Evolutionary conservation across 1,284 basidiomycete genomes (phyloP), one percentile per base, ranked within the genome.

Genomic region (Pholiota adiposa): DNA sequence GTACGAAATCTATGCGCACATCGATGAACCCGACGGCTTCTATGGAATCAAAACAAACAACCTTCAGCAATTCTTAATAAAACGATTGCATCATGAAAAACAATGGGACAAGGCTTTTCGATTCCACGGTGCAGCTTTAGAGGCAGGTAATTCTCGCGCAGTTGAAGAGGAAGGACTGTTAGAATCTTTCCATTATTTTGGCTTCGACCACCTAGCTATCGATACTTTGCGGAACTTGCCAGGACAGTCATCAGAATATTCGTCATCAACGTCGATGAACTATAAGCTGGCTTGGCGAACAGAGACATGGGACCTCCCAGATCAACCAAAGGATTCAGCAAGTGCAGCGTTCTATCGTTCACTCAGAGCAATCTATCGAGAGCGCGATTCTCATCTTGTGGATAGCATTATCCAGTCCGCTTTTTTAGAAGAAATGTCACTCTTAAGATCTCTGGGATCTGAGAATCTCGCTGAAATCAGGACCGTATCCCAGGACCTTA

Each of bases 21-120:
- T 99, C 59, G 95, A 97, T 69, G 97, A 99, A 69, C 96, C 96
- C 0, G 97, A 99, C 68, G 95, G 97, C 0, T 99, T 99, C 72
- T 99, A 99, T 73, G 95, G 94, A 1, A 94, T 98, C 62, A 83
- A 88, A 62, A 84, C 88, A n/a, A 73, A 79, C 21, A 87, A 98
- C 68, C 82, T 93, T 12, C 83, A 86, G 27, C 83, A 86, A 43
- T 90, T 95, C 59, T 81, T 98, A 34, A 81, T 96, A 44, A 90
- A 87, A 62, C 87, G 94, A 3, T 89, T 97, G 60, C 91, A 94
- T 66, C 97, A 99, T 67, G 97, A 99, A 72, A 84, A 88, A 11
- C 89, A 96, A 69, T 97, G 96, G 90, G 87, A 91, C 38, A 91
- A 91, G 67, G 94, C 96, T 0, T 94, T 99, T 67, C 87, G 86